Evolutionary conservation across 768 basidiomycete genomes (phyloP).

Genomic region (Nevesoporus exiguus): DNA sequence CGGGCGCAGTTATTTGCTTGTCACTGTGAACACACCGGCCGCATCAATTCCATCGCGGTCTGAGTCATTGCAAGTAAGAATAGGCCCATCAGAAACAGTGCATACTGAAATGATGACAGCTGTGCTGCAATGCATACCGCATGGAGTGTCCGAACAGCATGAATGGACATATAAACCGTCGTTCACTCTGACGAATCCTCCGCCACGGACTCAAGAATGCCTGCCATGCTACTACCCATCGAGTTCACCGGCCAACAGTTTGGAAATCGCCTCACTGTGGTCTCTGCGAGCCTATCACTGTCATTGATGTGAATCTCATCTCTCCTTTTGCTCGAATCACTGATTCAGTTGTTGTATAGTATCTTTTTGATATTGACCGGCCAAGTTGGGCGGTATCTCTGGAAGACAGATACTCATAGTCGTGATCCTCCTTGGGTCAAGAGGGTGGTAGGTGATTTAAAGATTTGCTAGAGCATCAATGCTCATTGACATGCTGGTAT

Average conservation of each 20-base stretch:
- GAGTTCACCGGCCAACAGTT: slow-evolving; percentile 3
- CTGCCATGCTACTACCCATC: not conserved
- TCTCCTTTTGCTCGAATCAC: not conserved
- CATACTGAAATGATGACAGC: too few relatives aligned
- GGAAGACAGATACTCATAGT: slow-evolving; percentile 10
- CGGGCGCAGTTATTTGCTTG: too few relatives aligned
- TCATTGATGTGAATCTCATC: slow-evolving; percentile 7
- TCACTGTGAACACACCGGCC: too few relatives aligned
- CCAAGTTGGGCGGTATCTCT: slow-evolving; percentile 25
- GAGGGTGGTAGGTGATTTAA: slow-evolving; percentile 11
- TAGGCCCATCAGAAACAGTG: too few relatives aligned
- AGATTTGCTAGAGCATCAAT: too few relatives aligned
- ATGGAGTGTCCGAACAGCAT: not conserved
- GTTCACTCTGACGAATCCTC: not conserved
- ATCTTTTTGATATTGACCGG: slow-evolving; percentile 20
- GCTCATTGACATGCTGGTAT: not conserved
- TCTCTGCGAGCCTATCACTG: slow-evolving; percentile 13
- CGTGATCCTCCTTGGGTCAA: slow-evolving; percentile 25
- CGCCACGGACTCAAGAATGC: slow-evolving; percentile 6
- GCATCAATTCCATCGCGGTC: too few relatives aligned
- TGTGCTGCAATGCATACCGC: not conserved
- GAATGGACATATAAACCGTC: slow-evolving; percentile 11
- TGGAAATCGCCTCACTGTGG: slow-evolving; percentile 2
- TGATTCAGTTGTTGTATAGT: slow-evolving; percentile 1
- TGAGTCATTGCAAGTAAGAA: too few relatives aligned